Evolutionary conservation across 148 eudicot species (phyloP), one percentile per base, ranked within the genome.

Genomic region (Linanthus parryae): DNA sequence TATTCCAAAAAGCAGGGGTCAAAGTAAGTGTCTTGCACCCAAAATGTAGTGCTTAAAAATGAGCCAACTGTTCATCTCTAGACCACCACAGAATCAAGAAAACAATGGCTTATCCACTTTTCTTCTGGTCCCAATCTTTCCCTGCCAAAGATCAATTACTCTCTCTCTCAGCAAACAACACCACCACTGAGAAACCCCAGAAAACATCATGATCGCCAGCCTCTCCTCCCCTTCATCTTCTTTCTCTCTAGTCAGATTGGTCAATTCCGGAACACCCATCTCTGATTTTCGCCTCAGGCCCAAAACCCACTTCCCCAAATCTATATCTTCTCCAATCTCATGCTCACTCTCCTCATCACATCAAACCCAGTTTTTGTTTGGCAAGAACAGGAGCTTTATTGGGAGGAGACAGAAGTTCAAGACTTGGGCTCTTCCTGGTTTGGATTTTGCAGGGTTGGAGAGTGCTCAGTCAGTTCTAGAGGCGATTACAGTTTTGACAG

Each of bases 381-480:
- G 50, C 9, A 71, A 54, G 12, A 46, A 19, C 15, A 33, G 33
- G 38, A 7, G 38, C 29, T 52, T 70, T 19, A 44, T 30, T 24
- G 59, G 56, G 33, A 52, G 44, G 49, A 49, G 62, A 31, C 43
- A 42, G 40, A 43, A 38, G 48, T 66, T 62, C 20, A 55, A 52
- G 70, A 62, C 79, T 47, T 45, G 29, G 44, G 95, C 86, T 11
- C 17, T 77, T 52, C 38, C 76, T n/a, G 94, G 88, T 58, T 70
- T 78, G 38, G 88, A 72, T 64, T 72, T 77, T 54, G 67, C 74
- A 52, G 82, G 80, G 2, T 67, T 89, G 44, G 88, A 79, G 43
- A 72, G 97, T 41, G 78, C 81, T n/a, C 97, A 82, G 47, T 81
- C 95, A 21, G 95, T 90, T 4, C 7, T 84, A 16, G 88, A 77